phyloP scores from a whole-genome alignment of 768 basidiomycete genomes.

The Psilocybe cubensis region DNA sequence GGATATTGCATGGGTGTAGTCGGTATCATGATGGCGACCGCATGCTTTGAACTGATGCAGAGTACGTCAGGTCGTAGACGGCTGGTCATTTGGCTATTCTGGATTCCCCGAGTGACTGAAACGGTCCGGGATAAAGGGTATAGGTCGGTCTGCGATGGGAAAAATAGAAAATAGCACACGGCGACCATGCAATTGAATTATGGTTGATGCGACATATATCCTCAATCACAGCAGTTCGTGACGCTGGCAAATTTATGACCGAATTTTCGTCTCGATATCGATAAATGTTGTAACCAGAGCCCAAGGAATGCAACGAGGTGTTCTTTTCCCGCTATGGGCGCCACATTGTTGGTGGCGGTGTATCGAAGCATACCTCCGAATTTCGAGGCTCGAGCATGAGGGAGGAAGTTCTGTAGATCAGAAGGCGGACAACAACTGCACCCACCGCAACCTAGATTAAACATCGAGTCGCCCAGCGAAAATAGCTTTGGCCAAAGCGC shows the following conservation, averaged over 20 bases:
- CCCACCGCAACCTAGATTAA: not conserved
- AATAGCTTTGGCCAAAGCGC: not conserved
- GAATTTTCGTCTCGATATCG: not conserved
- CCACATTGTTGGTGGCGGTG: slow-evolving; percentile 32
- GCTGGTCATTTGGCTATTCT: slow-evolving; percentile 4
- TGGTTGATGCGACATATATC: slow-evolving; percentile 11
- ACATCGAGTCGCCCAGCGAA: not conserved
- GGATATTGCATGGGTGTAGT: not conserved
- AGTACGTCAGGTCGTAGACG: not conserved
- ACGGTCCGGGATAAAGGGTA: slow-evolving; percentile 1
- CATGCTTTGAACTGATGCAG: slow-evolving; percentile 11
- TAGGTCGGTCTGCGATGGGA: slow-evolving; percentile 4
- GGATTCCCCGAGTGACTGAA: not conserved
- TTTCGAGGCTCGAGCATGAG: not conserved
- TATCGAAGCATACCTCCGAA: slow-evolving; percentile 14
- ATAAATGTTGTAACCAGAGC: not conserved
- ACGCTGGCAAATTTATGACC: not conserved
- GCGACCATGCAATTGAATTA: not conserved
- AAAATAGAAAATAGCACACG: not conserved
- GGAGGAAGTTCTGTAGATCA: slow-evolving; percentile 19
- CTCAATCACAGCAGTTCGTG: not conserved
- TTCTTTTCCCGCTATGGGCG: slow-evolving; percentile 11
- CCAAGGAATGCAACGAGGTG: slow-evolving; percentile 2
- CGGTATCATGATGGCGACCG: slow-evolving; percentile 4
- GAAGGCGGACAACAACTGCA: slow-evolving; percentile 10